phyloP scores from a whole-genome alignment of 176 grass and related monocot species.

The Poa pratensis region DNA sequence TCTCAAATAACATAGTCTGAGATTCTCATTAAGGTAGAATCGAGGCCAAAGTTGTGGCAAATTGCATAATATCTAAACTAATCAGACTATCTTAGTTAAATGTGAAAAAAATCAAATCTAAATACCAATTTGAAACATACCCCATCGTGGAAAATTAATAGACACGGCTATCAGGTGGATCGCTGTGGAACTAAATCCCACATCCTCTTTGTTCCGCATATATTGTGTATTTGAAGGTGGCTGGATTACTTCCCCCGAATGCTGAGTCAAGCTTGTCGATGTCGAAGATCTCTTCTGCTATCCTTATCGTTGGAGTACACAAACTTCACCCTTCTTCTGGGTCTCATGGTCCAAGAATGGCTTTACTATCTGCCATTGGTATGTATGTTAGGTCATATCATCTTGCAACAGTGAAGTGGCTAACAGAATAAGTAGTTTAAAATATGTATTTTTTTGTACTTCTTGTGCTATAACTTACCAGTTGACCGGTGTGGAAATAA shows the following conservation, averaged over 20 bases:
- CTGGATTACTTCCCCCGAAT: constrained; percentile 64
- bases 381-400: constrained; percentile 32
- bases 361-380: constrained; percentile 68
- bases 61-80: too few relatives aligned
- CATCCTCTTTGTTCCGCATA: constrained; percentile 48
- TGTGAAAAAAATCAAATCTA: too few relatives aligned
- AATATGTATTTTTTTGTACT: too few relatives aligned
- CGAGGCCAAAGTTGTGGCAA: too few relatives aligned
- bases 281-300: constrained; percentile 72
- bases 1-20: too few relatives aligned
- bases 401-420: constrained; percentile 3
- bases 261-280: constrained; percentile 65
- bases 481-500: not conserved
- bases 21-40: too few relatives aligned
- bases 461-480: not conserved
- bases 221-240: constrained; percentile 61
- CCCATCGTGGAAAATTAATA: too few relatives aligned
- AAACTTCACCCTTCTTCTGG: constrained; percentile 76
- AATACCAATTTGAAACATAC: too few relatives aligned
- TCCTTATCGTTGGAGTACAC: constrained; percentile 68
- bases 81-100: too few relatives aligned
- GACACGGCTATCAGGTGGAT: too few relatives aligned
- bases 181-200: too few relatives aligned
- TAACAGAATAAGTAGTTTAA: too few relatives aligned
- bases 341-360: constrained; percentile 74